phyloP scores from a whole-genome alignment of 2,329 filamentous ascomycete species.

The Chaetoscypha palmicola region DNA sequence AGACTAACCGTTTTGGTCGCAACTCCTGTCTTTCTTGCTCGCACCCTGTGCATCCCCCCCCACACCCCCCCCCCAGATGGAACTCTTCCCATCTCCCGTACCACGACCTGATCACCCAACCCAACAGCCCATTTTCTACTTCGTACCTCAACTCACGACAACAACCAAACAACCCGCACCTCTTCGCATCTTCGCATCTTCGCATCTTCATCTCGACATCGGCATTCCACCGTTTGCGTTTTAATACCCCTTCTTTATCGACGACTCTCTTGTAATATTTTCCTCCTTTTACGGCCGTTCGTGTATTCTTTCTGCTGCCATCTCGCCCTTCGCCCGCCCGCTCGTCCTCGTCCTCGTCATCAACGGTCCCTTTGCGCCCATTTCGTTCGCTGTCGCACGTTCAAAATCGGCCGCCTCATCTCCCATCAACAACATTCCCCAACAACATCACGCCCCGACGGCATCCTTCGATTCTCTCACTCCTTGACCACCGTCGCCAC shows the following conservation, averaged over 20 bases:
- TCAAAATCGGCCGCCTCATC: conserved; percentile 3
- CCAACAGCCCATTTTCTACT: neutral
- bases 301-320: neutral
- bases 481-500: conserved; percentile 13
- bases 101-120: neutral
- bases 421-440: conserved; percentile 8
- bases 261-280: conserved; percentile 9
- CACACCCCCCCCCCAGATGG: neutral
- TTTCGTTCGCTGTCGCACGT: conserved; percentile 4
- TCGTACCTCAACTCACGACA: neutral
- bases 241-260: neutral
- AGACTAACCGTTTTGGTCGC: neutral
- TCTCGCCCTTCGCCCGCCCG: neutral
- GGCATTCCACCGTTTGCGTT: neutral
- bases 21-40: neutral
- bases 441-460: conserved; percentile 17
- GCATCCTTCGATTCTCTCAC: conserved; percentile 23
- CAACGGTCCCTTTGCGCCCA: conserved; percentile 1
- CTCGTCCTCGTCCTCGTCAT: conserved; percentile 10
- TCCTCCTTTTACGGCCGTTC: conserved; percentile 16
- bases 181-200: neutral
- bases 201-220: conserved; percentile 1
- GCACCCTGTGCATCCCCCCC: neutral
- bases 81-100: neutral
- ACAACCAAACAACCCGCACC: neutral